Evolutionary conservation across 192 early-diverging fungal species (phyloP), one percentile per base, ranked within the genome.

Genomic region (Coemansia sp.): DNA sequence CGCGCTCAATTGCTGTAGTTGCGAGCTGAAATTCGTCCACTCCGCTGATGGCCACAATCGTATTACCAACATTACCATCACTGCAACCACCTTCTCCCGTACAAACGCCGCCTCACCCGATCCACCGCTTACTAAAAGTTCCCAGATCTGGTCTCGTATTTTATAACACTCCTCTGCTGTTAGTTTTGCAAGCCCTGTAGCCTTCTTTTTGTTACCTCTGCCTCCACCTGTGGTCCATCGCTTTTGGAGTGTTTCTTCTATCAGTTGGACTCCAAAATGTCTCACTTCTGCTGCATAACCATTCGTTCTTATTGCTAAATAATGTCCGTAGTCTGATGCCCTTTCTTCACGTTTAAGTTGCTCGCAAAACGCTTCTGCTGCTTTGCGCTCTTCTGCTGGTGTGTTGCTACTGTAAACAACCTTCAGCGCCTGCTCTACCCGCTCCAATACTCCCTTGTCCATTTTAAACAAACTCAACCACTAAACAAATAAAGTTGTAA

Each of bases 181-280:
- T 25, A 64, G 53, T 54, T 27, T 61, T 9, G 36, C 55, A 20
- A 32, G 11, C 8, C 17, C 23, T 2, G 32, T 23, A 3, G 54
- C 27, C 21, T 36, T 8, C 63, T 10, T 27, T 24, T 31, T 52
- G 30, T 29, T 59, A n/a, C 24, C 25, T 6, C 22, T 42, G 21
- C 27, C 33, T n/a, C 22, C 36, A 4, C 61, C 30, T 0, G 36
- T 27, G 22, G 33, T 24, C 59, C 59, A 72, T 23, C 66, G 68
- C 20, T 71, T 60, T 19, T 51, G 46, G 4, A 75, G 46, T 25
- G 73, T 54, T 53, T 80, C 63, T 52, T 80, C 78, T 6, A 80
- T 19, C n/a, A 75, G 63, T 51, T 75, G 78, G 0, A 81, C 63
- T 19, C 78, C 78, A 72, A 75, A 81, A 57, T 81, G 73, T 6